Evolutionary conservation across 345 rosid species (phyloP), one percentile per base, ranked within the genome.

Genomic region (Eucalyptus regnans): DNA sequence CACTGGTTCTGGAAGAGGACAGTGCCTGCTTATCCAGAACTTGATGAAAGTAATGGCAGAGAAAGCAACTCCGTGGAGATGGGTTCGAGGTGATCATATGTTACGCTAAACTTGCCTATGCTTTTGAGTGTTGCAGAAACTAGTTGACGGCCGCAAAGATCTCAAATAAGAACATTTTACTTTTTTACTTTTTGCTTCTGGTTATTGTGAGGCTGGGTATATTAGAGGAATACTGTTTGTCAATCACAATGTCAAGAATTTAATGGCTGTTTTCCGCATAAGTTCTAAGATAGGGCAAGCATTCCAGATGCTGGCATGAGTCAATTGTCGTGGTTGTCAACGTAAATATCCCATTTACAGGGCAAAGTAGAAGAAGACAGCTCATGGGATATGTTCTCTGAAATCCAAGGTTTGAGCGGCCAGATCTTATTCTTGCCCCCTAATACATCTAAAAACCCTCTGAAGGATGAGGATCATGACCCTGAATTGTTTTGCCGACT

Each of bases 1-100:
- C 99, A 97, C 89, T 98, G 99, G 99, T 97, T 98, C 90, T 97
- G 99, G 99, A 97, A 95, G 90, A 93, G 88, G 90, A 91, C 93
- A 71, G 89, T 96, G 84, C 97, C 96, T 6, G 88, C 85, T 81
- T 81, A 68, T 87, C 89, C 90, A 16, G 92, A 90, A 50, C 88
- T n/a, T 27, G 92, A 76, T 33, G 88, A 88, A n/a, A 90, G 88
- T 62, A 90, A 90, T 87, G 80, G 49, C 41, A 76, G 58, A 46
- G 86, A 85, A 20, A 54, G 52, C 86, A 68, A 5, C 51, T 62
- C 87, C 51, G 22, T 83, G 25, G 90, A 91, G 86, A 43, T 88
- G 51, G 89, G 83, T 76, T 25, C 83, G 15, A 14, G 41, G 86
- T 85, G 86, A 48, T 49, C 37, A 15, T 18, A 50, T 49, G 86